These are phyloP conservation scores for Leptographium flavum DNA, from an alignment of 2,329 filamentous ascomycete species.

Conservation along the genomic window DNA sequence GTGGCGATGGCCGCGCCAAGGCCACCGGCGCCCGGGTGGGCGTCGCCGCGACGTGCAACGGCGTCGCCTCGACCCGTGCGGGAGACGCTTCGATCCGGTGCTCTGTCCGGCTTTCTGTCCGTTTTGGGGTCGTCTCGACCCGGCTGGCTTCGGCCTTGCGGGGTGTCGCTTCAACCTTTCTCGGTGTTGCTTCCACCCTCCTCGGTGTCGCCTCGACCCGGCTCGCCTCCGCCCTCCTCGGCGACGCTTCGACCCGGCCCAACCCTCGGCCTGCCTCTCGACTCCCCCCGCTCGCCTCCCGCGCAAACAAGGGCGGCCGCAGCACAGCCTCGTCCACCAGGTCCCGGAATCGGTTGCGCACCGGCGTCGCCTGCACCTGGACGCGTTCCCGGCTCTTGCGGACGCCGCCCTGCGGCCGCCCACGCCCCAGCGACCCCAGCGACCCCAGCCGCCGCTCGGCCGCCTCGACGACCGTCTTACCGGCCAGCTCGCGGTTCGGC, in stretches of 20 bases:
- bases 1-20: not conserved
- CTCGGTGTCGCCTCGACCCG: not conserved
- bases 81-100: too few relatives aligned
- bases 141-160: too few relatives aligned
- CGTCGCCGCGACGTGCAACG: slow-evolving; percentile 13
- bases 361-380: slow-evolving; percentile 43
- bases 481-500: slow-evolving; percentile 58
- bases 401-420: slow-evolving; percentile 27
- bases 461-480: slow-evolving; percentile 51
- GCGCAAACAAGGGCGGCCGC: not conserved
- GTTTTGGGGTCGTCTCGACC: not conserved
- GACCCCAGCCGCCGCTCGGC: slow-evolving; percentile 49
- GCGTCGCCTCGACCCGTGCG: slow-evolving; percentile 10
- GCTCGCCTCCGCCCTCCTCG: too few relatives aligned
- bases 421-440: too few relatives aligned
- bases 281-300: too few relatives aligned
- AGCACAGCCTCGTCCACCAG: slow-evolving; percentile 18
- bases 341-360: slow-evolving; percentile 39
- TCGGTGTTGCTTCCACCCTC: too few relatives aligned
- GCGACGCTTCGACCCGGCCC: too few relatives aligned
- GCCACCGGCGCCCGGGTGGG: slow-evolving; percentile 3
- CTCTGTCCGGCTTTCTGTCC: too few relatives aligned
- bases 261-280: too few relatives aligned
- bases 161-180: too few relatives aligned
- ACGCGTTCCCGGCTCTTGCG: slow-evolving; percentile 20